phyloP scores from a whole-genome alignment of 768 basidiomycete species.

The Tubosaeta brunneosetosa region DNA sequence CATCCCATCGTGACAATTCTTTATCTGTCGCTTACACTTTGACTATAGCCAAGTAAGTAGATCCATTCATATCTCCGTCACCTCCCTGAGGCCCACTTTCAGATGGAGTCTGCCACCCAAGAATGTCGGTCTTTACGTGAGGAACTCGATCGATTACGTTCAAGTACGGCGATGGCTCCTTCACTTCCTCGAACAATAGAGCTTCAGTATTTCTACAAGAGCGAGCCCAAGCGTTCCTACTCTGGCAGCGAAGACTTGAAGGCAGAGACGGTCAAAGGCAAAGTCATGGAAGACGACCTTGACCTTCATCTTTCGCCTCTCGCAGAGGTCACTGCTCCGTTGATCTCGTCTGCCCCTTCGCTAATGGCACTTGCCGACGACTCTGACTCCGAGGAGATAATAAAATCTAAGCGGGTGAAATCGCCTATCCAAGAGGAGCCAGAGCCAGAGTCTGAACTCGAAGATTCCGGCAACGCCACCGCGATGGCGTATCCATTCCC shows the following conservation, averaged over 20 bases:
- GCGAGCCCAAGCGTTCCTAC: constrained; percentile 19
- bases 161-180: constrained; percentile 5
- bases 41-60: constrained; percentile 34
- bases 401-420: constrained; percentile 14
- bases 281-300: constrained; percentile 23
- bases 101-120: constrained; percentile 22
- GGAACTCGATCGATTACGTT: constrained; percentile 22
- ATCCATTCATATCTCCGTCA: not conserved
- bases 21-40: constrained; percentile 17
- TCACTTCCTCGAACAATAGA: constrained; percentile 16
- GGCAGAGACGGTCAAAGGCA: constrained; percentile 18
- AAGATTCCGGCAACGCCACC: constrained; percentile 11
- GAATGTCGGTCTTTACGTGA: constrained; percentile 29
- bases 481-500: constrained; percentile 21
- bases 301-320: constrained; percentile 32
- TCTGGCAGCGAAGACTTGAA: constrained; percentile 14
- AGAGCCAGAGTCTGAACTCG: constrained; percentile 24
- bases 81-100: constrained; percentile 7
- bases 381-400: constrained; percentile 26
- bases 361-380: constrained; percentile 29
- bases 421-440: constrained; percentile 22
- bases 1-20: constrained; percentile 5
- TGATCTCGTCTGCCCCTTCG: constrained; percentile 27
- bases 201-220: constrained; percentile 21
- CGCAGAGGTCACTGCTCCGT: constrained; percentile 19